Evolutionary conservation across 352 stramenopile species (phyloP), one percentile per base, ranked within the genome.

Genomic region (Phytophthora cajani): DNA sequence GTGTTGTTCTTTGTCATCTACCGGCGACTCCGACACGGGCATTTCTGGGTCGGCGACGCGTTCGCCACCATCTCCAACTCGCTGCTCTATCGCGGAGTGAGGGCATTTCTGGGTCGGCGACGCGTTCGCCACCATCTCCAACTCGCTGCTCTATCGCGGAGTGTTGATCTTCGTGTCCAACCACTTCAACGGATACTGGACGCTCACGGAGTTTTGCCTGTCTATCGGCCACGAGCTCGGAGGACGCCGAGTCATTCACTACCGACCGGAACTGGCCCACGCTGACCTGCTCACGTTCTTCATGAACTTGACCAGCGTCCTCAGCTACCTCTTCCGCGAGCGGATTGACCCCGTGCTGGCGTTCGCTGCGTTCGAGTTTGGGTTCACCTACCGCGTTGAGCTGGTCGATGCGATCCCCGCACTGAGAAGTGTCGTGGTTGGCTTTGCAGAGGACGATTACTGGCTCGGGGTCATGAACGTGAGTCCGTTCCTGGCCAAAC

Each of bases 51-150:
- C 0, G 78, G 78, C 11, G 75, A 83, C 44, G 75, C 78, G 0
- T 85, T 85, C 47, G 65, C 72, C 11, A 75, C 78, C 11, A 75
- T 38, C 6, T 70, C 71, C 11, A 75, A 44, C 6, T 70, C 71
- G 0, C 60, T 85, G 9, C 32, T 72, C 0, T 67, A 77, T 25
- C 74, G 76, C 11, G 74, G 71, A 0, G 30, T 66, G 1, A n/a
- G 74, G 75, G 1, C 74, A 79, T n/a, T 23, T 85, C 19, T 89
- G 75, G 78, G 49, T 85, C 0, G 78, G 78, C 11, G 75, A 83
- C 44, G 75, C 78, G 0, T 85, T 85, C 47, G 65, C 72, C 11
- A 75, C 78, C 11, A 75, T 38, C 6, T 70, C 71, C 11, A 75
- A 44, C 6, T 70, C 71, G 0, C 60, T 85, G 9, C 32, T 72